Evolutionary conservation across 805 yeast genomes (phyloP), one percentile per base, ranked within the genome.

Genomic region (Blastobotrys americana): DNA sequence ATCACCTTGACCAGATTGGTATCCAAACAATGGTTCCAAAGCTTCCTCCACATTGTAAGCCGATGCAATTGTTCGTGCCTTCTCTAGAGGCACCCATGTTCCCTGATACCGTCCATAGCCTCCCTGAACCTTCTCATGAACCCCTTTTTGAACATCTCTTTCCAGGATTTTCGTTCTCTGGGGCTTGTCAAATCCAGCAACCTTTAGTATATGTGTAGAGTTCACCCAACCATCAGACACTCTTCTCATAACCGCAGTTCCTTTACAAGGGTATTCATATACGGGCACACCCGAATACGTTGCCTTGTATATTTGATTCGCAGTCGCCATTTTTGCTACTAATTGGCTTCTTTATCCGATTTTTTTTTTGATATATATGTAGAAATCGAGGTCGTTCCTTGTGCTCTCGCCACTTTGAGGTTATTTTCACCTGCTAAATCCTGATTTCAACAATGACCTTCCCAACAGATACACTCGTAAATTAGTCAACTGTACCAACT

Each of bases 61-160:
- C 41, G 69, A 68, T 1, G 90, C 86, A 45, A 86, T 73, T 50
- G 73, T 76, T 20, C 69, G 65, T 1, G 96, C 97, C 41, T 84
- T 77, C 4, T 73, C 78, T 50, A 85, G 65, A 0, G 97, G 97
- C 5, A 89, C 89, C 96, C 96, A 89, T 2, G 97, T 89, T 15
- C 96, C 97, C 64, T 90, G 97, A 64, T 88, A 90, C 59, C 89
- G 82, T 43, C 97, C 97, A 61, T 88, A 89, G 2, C 97, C 97
- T 50, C 97, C 97, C 64, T 89, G 97, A 18, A 89, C 87, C 62
- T 90, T 90, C 57, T 89, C 96, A 61, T 89, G 97, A 16, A 71
- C 66, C 3, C 95, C 95, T 35, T 74, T 76, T 59, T 90, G 96
- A n/a, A 90, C 95, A 51, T 89, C 96, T 56, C 83, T 79, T 61